These are phyloP conservation scores for Colletotrichum horii DNA, from an alignment of 2,329 filamentous ascomycete genomes.

Conservation along the genomic window DNA sequence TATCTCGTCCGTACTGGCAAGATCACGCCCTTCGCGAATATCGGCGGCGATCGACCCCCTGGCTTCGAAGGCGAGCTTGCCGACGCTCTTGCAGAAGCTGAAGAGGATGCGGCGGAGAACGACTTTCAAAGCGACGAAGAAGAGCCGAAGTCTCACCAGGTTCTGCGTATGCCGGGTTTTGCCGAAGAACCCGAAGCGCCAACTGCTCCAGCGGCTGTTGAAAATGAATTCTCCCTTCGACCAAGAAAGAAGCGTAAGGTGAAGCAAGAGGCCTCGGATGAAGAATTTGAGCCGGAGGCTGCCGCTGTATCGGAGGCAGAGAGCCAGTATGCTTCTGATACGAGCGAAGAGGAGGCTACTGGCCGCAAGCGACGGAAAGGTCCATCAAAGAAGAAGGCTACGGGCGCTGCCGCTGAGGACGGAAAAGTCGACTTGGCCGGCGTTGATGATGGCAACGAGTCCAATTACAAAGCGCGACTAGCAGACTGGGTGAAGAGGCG, in stretches of 20 bases:
- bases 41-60: slow-evolving; percentile 67
- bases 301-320: slow-evolving; percentile 19
- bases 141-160: slow-evolving; percentile 70
- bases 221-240: slow-evolving; percentile 62
- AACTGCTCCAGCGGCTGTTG: slow-evolving; percentile 32
- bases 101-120: slow-evolving; percentile 70
- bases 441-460: slow-evolving; percentile 90
- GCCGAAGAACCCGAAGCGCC: slow-evolving; percentile 49
- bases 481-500: slow-evolving; percentile 72
- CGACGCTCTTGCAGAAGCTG: slow-evolving; percentile 80
- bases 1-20: slow-evolving; percentile 95
- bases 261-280: slow-evolving; percentile 41
- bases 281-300: slow-evolving; percentile 49
- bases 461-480: slow-evolving; percentile 77
- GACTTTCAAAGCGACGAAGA: slow-evolving; percentile 45
- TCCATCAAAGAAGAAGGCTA: slow-evolving; percentile 47
- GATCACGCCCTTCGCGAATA: slow-evolving; percentile 91
- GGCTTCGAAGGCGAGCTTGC: slow-evolving; percentile 73
- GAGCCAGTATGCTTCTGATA: slow-evolving; percentile 32
- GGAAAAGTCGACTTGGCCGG: slow-evolving; percentile 54
- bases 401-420: slow-evolving; percentile 16
- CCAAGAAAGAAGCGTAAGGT: slow-evolving; percentile 61
- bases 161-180: slow-evolving; percentile 77
- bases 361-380: slow-evolving; percentile 47
- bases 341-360: slow-evolving; percentile 43